Evolutionary conservation across 73 alveolate species (phyloP), one percentile per base, ranked within the genome.

Genomic region (Uronychia setigera): DNA sequence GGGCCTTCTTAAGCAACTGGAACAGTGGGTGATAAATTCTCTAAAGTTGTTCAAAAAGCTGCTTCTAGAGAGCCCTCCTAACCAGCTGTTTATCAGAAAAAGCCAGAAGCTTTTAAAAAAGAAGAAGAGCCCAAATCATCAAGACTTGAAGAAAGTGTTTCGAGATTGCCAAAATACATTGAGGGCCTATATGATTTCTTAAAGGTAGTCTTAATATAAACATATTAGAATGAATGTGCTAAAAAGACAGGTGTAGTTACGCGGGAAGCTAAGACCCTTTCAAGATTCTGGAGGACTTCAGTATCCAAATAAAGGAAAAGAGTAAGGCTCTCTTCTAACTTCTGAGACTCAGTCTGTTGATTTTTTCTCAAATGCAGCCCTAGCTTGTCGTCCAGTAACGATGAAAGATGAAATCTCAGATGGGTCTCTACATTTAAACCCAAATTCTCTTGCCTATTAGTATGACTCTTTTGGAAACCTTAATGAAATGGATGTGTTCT

Each of bases 401-500:
- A 46, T 5, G 19, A 46, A 19, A 46, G n/a, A 5, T 11, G 67
- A 46, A 5, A 11, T 11, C n/a, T 19, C 67, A 46, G 19, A 11
- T 19, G n/a, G 19, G 67, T 5, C 5, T 19, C 67, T 46, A 5
- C 5, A 46, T 19, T 46, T 46, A 46, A 46, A 46, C 67, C 67
- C 67, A 11, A 19, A 46, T 5, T 46, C 67, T 11, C 67, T 46
- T 19, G 67, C 67, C 67, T 46, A 46, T 19, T 11, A 46, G 19
- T 46, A 46, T 19, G 67, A 46, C 67, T 5, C 19, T 46, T 86
- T 32, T 59, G 82, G 74, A n/a, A 59, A 32, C n/a, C 87, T 78
- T 19, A 59, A 76, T 59, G 92, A 86, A 31, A 78, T 86, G 87
- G 92, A 86, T 74, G 92, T 86, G 28, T 29, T 78, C 78, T 78